Evolutionary conservation across 768 basidiomycete species (phyloP).

Genomic region (Panellus pusillus): DNA sequence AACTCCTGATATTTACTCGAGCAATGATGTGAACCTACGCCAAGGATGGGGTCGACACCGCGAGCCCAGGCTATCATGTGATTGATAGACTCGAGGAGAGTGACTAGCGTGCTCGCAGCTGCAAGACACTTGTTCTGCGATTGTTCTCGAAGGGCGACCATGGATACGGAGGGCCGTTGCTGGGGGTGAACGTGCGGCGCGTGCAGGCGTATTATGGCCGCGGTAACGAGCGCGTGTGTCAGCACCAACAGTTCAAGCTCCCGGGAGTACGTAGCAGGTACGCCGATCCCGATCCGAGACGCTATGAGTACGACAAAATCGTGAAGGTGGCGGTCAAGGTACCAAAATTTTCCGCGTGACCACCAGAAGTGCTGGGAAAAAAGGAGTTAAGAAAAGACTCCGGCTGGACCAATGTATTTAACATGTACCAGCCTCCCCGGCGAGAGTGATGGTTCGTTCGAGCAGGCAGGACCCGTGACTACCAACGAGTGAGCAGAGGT

Average conservation of each 20-base stretch:
- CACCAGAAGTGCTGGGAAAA: no score
- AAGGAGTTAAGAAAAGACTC: no score
- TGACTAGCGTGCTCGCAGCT: background rate
- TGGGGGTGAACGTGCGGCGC: background rate
- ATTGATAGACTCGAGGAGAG: background rate
- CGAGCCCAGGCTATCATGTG: no score
- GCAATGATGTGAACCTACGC: background rate
- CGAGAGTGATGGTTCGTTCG: slow-evolving; percentile 6
- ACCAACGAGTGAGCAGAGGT: no score
- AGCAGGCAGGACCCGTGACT: slow-evolving; percentile 10
- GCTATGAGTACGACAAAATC: background rate
- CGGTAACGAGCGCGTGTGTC: slow-evolving; percentile 1
- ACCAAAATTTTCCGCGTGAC: background rate
- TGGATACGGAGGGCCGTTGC: background rate
- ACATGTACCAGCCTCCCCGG: no score
- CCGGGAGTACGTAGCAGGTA: background rate
- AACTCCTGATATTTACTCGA: no score
- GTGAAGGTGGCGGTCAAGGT: background rate
- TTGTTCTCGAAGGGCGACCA: no score
- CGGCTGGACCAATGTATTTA: no score
- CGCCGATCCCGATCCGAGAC: background rate
- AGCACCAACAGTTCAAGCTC: background rate
- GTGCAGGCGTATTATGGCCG: slow-evolving; percentile 8
- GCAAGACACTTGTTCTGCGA: background rate
- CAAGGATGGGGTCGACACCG: slow-evolving; percentile 12